Evolutionary conservation across 805 yeast genomes (phyloP).

Genomic region (Wickerhamomyces bovis): DNA sequence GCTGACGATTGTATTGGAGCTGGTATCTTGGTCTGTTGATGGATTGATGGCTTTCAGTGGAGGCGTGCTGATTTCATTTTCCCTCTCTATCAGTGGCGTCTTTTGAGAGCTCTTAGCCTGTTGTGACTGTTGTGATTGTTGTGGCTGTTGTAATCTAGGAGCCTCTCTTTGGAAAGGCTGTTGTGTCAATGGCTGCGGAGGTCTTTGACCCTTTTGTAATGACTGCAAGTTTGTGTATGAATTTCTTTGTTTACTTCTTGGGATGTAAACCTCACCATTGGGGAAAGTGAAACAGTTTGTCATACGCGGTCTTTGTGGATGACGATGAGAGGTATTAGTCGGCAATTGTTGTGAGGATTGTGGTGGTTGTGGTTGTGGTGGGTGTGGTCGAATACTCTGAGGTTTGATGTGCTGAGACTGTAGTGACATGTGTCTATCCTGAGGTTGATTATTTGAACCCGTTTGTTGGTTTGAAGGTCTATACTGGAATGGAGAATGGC

Average conservation of each 20-base stretch:
- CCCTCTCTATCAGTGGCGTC: background rate
- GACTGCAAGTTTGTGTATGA: conserved; percentile 4
- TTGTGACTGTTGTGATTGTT: conserved; percentile 1
- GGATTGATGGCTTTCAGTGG: background rate
- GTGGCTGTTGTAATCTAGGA: background rate
- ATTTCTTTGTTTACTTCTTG: conserved; percentile 21
- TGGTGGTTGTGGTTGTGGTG: background rate
- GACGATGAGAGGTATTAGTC: conserved; percentile 2
- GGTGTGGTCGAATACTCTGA: conserved; percentile 1
- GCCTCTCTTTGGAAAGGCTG: background rate
- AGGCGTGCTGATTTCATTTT: background rate
- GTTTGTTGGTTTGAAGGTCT: background rate
- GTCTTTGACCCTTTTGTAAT: background rate
- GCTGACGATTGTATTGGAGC: background rate
- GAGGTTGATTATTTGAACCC: background rate
- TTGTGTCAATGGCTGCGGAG: background rate
- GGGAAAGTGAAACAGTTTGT: conserved; percentile 23
- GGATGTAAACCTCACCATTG: conserved; percentile 26
- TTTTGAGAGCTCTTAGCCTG: background rate
- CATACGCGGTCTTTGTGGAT: conserved; percentile 5
- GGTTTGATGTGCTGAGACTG: conserved; percentile 11
- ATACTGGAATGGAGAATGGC: background rate
- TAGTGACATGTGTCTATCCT: background rate
- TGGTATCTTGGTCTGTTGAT: background rate
- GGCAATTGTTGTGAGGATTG: conserved; percentile 1